These are phyloP conservation scores for Chernovozyma sophiae-reginae DNA, from an alignment of 1,139 yeast species.

Conservation along the genomic window DNA sequence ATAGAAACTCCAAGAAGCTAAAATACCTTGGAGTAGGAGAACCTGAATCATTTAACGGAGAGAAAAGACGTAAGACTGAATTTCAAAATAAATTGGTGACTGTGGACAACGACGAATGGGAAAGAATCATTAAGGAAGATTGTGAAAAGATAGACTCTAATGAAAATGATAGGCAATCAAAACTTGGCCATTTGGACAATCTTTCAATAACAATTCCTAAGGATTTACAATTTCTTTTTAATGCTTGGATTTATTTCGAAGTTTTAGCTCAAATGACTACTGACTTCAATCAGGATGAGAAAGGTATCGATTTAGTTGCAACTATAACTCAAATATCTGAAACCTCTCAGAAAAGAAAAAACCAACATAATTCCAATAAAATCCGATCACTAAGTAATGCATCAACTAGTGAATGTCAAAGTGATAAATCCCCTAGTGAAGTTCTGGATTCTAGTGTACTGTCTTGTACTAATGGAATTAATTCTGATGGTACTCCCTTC, in stretches of 20 bases:
- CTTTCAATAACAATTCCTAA: conserved; percentile 26
- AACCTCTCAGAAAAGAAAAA: conserved; percentile 13
- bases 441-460: conserved; percentile 25
- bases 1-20: not conserved
- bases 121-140: conserved; percentile 20
- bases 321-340: conserved; percentile 33
- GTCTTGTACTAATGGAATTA: conserved; percentile 11
- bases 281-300: conserved; percentile 42
- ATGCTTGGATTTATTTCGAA: conserved; percentile 63
- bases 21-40: conserved; percentile 1
- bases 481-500: conserved; percentile 1
- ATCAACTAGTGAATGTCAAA: conserved; percentile 4
- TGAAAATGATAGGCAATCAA: not conserved
- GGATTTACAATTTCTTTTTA: conserved; percentile 52
- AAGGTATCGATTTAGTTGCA: conserved; percentile 41
- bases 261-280: conserved; percentile 64
- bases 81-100: conserved; percentile 27
- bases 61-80: conserved; percentile 9
- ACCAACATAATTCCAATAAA: conserved; percentile 5
- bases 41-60: conserved; percentile 6
- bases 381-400: conserved; percentile 7
- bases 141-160: conserved; percentile 1
- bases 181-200: not conserved
- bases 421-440: conserved; percentile 18
- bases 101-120: conserved; percentile 35